These are phyloP conservation scores for Rhodofomes roseus DNA, from an alignment of 1,284 basidiomycete species.

Conservation along the genomic window DNA sequence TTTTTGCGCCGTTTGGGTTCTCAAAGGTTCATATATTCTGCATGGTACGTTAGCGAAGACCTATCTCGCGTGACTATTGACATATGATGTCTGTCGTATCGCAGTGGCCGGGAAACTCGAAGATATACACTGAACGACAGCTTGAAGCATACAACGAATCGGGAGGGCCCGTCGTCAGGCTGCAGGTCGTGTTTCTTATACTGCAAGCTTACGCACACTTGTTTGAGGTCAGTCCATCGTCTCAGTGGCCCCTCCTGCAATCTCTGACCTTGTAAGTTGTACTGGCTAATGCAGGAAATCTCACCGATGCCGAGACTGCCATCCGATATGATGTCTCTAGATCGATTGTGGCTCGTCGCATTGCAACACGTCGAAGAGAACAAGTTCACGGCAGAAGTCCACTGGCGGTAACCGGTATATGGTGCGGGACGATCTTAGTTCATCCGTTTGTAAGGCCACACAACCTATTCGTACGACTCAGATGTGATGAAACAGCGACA, in stretches of 20 bases:
- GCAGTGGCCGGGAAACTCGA: background rate
- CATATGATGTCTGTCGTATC: background rate
- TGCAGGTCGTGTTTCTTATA: background rate
- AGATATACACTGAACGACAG: background rate
- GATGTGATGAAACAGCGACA: no score
- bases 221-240: background rate
- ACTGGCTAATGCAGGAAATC: background rate
- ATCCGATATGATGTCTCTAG: background rate
- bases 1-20: background rate
- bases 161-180: background rate
- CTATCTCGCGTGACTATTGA: background rate
- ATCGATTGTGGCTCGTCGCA: background rate
- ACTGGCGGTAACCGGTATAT: background rate
- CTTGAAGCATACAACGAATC: background rate
- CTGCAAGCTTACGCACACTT: background rate
- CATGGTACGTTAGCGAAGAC: background rate
- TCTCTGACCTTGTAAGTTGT: background rate
- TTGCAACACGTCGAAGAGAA: background rate
- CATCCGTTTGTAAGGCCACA: background rate
- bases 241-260: background rate
- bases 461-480: no score
- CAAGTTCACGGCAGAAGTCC: background rate
- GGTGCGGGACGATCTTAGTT: background rate
- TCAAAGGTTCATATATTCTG: background rate
- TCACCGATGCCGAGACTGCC: background rate